Conservation (phyloP, 2,329 filamentous ascomycete species). For the Leptodontidium sp. region DNA sequence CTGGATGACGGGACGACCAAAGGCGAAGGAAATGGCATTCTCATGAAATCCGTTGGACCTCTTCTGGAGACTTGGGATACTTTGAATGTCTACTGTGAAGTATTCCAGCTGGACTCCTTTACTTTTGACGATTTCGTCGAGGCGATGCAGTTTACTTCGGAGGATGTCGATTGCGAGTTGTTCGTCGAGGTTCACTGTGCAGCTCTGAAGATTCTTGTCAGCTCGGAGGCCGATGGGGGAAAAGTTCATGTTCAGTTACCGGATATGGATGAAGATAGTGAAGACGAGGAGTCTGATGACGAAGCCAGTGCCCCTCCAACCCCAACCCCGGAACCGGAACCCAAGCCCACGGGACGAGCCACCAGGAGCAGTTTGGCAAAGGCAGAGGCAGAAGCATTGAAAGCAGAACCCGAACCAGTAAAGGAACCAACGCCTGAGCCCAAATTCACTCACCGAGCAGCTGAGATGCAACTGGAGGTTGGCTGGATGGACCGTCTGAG, state of each 20-base stretch:
- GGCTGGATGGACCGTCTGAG: constrained; percentile 87
- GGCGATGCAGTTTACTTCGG: constrained; percentile 79
- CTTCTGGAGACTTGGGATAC: constrained; percentile 96
- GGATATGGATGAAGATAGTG: constrained; percentile 75
- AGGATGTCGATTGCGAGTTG: constrained; percentile 80
- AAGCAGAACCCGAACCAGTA: constrained; percentile 58
- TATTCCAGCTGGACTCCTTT: constrained; percentile 94
- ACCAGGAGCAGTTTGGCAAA: constrained; percentile 89
- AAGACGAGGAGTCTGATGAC: constrained; percentile 67
- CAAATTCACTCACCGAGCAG: constrained; percentile 69
- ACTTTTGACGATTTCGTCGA: constrained; percentile 97
- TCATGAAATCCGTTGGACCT: constrained; percentile 85
- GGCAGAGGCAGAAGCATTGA: constrained; percentile 74
- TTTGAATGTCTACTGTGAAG: constrained; percentile 96
- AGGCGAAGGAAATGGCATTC: constrained; percentile 66
- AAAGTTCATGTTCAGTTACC: constrained; percentile 82
- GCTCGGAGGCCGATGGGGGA: constrained; percentile 76
- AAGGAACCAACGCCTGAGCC: constrained; percentile 52
- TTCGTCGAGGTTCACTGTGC: constrained; percentile 93
- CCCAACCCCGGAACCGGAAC: constrained; percentile 75
- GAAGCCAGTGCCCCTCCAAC: constrained; percentile 61
- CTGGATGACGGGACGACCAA: constrained; percentile 56
- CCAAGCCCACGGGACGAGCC: constrained; percentile 71
- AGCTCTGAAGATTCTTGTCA: constrained; percentile 85
- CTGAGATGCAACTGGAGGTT: constrained; percentile 76